A percentile compares a stretch with the other conserved stretches of the same genome.
These are phyloP conservation scores for Solanum sejunctum DNA, from an alignment of 257 asterid species.

Conservation along the genomic window DNA sequence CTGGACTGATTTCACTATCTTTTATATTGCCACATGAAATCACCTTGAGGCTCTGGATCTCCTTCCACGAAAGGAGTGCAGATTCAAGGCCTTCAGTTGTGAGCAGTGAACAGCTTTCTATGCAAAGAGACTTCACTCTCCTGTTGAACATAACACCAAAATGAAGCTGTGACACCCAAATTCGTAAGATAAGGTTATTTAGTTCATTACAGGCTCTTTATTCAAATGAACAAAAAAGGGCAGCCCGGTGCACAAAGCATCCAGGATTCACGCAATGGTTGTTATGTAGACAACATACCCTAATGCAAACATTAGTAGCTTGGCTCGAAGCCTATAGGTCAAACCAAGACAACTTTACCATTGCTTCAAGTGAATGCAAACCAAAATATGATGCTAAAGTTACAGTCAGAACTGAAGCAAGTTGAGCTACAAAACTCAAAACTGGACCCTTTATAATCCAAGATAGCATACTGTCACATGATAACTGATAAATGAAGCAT, in stretches of 20 bases:
- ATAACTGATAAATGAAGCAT: background rate
- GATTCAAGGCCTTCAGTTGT: slow-evolving; percentile 53
- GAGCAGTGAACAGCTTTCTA: slow-evolving; percentile 63
- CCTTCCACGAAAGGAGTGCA: slow-evolving; percentile 37
- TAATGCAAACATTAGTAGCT: background rate
- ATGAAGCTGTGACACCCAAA: background rate
- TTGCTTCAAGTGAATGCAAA: background rate
- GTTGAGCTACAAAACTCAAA: background rate
- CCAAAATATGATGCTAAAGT: background rate
- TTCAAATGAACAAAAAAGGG: background rate
- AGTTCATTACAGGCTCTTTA: background rate
- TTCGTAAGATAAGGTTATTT: background rate
- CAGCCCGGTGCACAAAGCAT: background rate
- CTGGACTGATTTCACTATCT: slow-evolving; percentile 42
- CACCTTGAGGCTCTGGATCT: slow-evolving; percentile 53
- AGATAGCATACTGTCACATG: background rate
- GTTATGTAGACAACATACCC: background rate
- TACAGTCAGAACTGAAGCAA: background rate
- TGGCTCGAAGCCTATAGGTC: background rate
- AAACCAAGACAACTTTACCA: background rate
- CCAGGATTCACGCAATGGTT: background rate
- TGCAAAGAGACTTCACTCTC: slow-evolving; percentile 30
- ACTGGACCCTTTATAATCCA: background rate
- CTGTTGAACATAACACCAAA: slow-evolving; percentile 18
- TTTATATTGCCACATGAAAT: slow-evolving; percentile 47